These are phyloP conservation scores for Aspergillus oerlinghausenensis DNA, from an alignment of 2,329 filamentous ascomycete genomes.

Conservation along the genomic window DNA sequence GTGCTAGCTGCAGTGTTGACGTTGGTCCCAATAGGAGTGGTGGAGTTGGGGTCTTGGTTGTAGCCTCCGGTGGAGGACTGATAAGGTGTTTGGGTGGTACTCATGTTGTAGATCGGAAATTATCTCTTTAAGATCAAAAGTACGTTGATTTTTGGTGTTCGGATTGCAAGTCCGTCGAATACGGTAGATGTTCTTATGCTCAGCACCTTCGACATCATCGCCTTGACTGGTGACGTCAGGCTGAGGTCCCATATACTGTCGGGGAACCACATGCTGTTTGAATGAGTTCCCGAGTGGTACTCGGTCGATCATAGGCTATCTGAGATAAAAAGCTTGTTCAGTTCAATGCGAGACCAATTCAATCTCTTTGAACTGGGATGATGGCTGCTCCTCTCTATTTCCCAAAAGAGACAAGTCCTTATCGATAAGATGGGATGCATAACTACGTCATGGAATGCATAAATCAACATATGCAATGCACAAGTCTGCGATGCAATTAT, in stretches of 20 bases:
- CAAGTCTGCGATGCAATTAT: neutral
- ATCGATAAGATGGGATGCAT: neutral
- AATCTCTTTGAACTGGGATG: neutral
- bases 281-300: neutral
- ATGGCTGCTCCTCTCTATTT: neutral
- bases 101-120: conserved; percentile 7
- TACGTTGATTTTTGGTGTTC: neutral
- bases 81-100: conserved; percentile 12
- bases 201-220: conserved; percentile 5
- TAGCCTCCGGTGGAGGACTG: conserved; percentile 7
- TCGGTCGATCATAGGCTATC: neutral
- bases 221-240: conserved; percentile 5
- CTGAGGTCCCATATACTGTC: neutral
- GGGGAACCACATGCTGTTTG: too few species aligned
- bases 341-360: neutral
- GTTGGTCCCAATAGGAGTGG: conserved; percentile 10
- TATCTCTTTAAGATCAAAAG: conserved; percentile 1
- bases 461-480: neutral
- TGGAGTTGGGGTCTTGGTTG: conserved; percentile 8
- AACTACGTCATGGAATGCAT: neutral
- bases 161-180: neutral
- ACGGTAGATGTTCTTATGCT: neutral
- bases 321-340: neutral
- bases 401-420: neutral
- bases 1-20: conserved; percentile 5